Conservation (phyloP, 2,329 filamentous ascomycete genomes). For the Phialocephala subalpina region DNA sequence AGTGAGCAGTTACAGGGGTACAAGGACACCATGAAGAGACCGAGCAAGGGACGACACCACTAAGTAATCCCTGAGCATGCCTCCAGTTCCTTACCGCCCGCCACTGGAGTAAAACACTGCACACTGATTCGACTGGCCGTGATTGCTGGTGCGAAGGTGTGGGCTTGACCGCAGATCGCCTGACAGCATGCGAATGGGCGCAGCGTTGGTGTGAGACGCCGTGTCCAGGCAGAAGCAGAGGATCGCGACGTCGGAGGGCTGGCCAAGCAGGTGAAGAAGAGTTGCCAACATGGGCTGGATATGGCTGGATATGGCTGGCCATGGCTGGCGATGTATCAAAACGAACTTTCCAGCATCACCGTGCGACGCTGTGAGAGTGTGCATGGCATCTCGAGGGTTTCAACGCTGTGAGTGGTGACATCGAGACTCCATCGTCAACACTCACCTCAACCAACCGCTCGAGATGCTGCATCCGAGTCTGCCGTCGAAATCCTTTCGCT, state of each 20-base stretch:
- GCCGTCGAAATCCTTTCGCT: slow-evolving; percentile 6
- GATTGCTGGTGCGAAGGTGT: slow-evolving; percentile 8
- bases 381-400: neutral
- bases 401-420: slow-evolving; percentile 2
- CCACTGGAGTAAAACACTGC: slow-evolving; percentile 9
- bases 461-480: slow-evolving; percentile 1
- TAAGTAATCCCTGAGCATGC: slow-evolving; percentile 15
- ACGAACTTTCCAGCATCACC: neutral
- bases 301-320: neutral
- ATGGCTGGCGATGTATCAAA: slow-evolving; percentile 2
- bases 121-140: slow-evolving; percentile 27
- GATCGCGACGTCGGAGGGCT: slow-evolving; percentile 15
- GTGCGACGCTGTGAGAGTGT: slow-evolving; percentile 6
- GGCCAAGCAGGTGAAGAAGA: neutral
- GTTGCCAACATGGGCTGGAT: slow-evolving; percentile 3
- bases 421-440: neutral
- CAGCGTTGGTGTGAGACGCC: slow-evolving; percentile 22
- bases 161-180: slow-evolving; percentile 31
- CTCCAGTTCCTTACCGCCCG: slow-evolving; percentile 14
- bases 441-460: neutral
- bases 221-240: slow-evolving; percentile 27
- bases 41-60: slow-evolving; percentile 28
- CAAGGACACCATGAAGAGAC: slow-evolving; percentile 15
- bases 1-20: slow-evolving; percentile 25
- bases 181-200: slow-evolving; percentile 32